Base-by-base conservation (phyloP, 352 stramenopile species). In the Pythium utonaiense region DNA sequence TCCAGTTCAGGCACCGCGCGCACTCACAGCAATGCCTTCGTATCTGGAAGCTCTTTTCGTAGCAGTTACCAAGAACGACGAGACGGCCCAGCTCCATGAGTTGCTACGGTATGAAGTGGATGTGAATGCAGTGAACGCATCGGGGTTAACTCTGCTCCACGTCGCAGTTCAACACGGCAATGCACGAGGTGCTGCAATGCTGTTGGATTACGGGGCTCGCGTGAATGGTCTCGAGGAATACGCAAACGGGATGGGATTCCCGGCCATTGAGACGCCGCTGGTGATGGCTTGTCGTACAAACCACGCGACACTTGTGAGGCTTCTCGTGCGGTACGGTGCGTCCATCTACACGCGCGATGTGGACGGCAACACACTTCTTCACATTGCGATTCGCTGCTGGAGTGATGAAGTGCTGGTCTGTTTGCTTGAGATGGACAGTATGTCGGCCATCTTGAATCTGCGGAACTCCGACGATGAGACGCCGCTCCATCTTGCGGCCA, bases 401-500 rank as follows among this genome's bases (percentile, higher is more conserved):
- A 95, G 92, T 44, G 68, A 91, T 31, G 78, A 83, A 45, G 72
- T 96, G 36, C 72, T 91, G 6, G 75, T 83, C 60, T 68, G 86
- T 31, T 65, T 97, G n/a, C 55, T 97, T 13, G 68, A 75, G 44
- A 87, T 88, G 54, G 59, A 75, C 28, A 74, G 77, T 19, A 34
- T 66, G n/a, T 30, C 57, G 1, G 68, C 67, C 1, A 82, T 97
- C 34, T 60, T 94, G n/a, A 95, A 96, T 47, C 70, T 89, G 45
- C 71, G 91, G 36, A 98, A 98, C 64, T 80, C 81, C 6, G 76
- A 89, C 57, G 86, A 89, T 17, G 86, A 98, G 44, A 97, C 89
- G 1, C 77, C 93, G 17, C 73, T 96, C 22, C 93, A 98, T 42
- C 87, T 97, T 69, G 88, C 90, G 12, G 74, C 79, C 8, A 74